A percentile compares a stretch with the other conserved stretches of the same genome.
phyloP scores from a whole-genome alignment of 441 rosid species.

The Syzygium syzygioides region DNA sequence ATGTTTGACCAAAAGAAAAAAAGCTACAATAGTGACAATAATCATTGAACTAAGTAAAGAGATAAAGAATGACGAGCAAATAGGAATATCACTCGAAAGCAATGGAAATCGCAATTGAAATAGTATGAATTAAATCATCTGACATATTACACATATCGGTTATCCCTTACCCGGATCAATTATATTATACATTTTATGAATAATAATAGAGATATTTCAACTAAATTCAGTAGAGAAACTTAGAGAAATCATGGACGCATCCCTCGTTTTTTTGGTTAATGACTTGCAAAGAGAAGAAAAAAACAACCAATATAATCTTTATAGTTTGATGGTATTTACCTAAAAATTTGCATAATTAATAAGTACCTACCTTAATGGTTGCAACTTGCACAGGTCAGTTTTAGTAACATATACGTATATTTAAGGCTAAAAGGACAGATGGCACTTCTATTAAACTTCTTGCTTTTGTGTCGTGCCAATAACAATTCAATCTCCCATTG shows the following conservation, averaged over 20 bases:
- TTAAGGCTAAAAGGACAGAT: not conserved
- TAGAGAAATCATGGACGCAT: not conserved
- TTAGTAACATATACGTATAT: not conserved
- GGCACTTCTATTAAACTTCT: too few species aligned
- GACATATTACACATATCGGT: not conserved
- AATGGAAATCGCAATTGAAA: not conserved
- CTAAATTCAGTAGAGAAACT: not conserved
- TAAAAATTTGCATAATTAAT: not conserved
- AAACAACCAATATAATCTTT: not conserved
- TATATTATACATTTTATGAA: not conserved
- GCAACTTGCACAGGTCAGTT: not conserved
- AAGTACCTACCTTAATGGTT: not conserved
- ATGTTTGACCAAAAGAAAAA: not conserved
- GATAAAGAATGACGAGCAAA: not conserved
- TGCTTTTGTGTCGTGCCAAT: too few species aligned
- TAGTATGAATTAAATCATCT: not conserved
- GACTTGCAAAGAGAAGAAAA: not conserved
- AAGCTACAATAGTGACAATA: not conserved
- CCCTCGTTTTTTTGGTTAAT: not conserved
- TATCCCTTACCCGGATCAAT: not conserved
- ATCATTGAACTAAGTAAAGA: not conserved
- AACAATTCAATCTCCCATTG: too few species aligned
- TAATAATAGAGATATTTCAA: not conserved
- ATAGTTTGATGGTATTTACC: not conserved
- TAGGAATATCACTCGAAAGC: not conserved